These are phyloP conservation scores for Colletotrichum salicis DNA, from an alignment of 2,329 filamentous ascomycete species.

Conservation along the genomic window DNA sequence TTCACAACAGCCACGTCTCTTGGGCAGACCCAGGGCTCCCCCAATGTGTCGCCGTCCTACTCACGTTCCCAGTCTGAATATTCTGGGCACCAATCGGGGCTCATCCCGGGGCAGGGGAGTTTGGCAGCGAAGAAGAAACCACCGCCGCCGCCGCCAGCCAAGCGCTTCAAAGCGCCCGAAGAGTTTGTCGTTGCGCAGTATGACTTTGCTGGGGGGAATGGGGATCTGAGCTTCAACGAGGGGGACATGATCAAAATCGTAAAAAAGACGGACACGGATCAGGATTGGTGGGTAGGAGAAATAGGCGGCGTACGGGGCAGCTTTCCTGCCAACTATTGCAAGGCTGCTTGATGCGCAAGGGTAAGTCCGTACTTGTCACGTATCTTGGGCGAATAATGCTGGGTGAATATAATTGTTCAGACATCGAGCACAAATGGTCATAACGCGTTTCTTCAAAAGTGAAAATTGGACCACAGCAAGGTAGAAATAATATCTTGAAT, in stretches of 20 bases:
- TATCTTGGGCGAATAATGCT: background rate
- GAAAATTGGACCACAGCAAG: background rate
- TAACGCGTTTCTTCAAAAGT: background rate
- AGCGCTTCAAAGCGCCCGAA: constrained; percentile 61
- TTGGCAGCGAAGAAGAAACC: constrained; percentile 73
- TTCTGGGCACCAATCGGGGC: constrained; percentile 41
- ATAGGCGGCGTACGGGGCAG: constrained; percentile 73
- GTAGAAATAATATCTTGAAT: background rate
- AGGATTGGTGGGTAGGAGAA: constrained; percentile 92
- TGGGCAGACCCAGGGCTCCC: constrained; percentile 45
- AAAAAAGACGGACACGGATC: constrained; percentile 80
- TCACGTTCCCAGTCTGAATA: constrained; percentile 42
- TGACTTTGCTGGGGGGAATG: constrained; percentile 77
- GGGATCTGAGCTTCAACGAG: constrained; percentile 79
- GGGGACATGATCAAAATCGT: constrained; percentile 82
- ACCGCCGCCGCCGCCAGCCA: constrained; percentile 76
- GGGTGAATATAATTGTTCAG: background rate
- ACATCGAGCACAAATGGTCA: background rate
- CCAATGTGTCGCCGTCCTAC: constrained; percentile 42
- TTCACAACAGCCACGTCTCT: constrained; percentile 56
- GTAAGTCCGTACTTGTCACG: background rate
- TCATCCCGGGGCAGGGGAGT: constrained; percentile 38
- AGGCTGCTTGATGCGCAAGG: constrained; percentile 43
- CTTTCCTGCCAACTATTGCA: constrained; percentile 88
- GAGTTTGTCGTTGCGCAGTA: constrained; percentile 79